phyloP scores from a whole-genome alignment of 2,329 filamentous ascomycete genomes.

The Acrodontium crateriforme region DNA sequence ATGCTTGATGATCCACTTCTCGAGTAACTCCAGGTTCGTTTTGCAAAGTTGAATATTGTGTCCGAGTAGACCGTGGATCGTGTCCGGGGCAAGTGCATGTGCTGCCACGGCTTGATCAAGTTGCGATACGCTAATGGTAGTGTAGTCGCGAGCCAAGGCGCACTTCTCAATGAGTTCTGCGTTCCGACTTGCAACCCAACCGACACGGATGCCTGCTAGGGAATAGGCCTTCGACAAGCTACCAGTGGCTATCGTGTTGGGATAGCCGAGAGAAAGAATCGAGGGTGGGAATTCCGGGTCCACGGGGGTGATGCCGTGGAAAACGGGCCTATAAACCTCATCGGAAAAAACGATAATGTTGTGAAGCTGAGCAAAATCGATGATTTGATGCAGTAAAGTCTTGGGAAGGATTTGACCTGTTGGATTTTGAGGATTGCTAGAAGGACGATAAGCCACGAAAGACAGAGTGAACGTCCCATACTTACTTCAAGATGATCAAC shows the following conservation, averaged over 20 bases:
- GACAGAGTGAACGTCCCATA: background rate
- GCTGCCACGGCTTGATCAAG: slow-evolving; percentile 67
- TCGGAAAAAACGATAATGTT: slow-evolving; percentile 58
- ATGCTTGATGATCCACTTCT: slow-evolving; percentile 52
- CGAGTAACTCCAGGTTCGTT: slow-evolving; percentile 52
- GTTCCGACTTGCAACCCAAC: slow-evolving; percentile 65
- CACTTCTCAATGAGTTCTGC: slow-evolving; percentile 47
- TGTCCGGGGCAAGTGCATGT: slow-evolving; percentile 53
- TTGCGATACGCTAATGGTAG: slow-evolving; percentile 72
- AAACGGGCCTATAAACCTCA: slow-evolving; percentile 75
- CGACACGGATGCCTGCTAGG: slow-evolving; percentile 65
- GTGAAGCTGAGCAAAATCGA: slow-evolving; percentile 48
- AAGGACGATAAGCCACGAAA: background rate
- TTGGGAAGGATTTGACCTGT: slow-evolving; percentile 58
- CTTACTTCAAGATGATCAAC: slow-evolving; percentile 49
- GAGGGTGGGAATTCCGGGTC: slow-evolving; percentile 50
- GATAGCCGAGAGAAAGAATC: slow-evolving; percentile 56
- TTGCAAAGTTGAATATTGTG: slow-evolving; percentile 55
- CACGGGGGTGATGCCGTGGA: slow-evolving; percentile 50
- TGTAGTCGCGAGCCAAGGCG: slow-evolving; percentile 61
- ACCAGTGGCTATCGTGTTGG: slow-evolving; percentile 57
- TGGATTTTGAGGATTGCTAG: slow-evolving; percentile 69
- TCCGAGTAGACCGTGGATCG: slow-evolving; percentile 48
- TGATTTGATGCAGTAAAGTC: slow-evolving; percentile 44
- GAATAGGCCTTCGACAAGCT: slow-evolving; percentile 80